Conservation (phyloP, 2,329 filamentous ascomycete genomes). For the Leptoxyphium fumago region DNA sequence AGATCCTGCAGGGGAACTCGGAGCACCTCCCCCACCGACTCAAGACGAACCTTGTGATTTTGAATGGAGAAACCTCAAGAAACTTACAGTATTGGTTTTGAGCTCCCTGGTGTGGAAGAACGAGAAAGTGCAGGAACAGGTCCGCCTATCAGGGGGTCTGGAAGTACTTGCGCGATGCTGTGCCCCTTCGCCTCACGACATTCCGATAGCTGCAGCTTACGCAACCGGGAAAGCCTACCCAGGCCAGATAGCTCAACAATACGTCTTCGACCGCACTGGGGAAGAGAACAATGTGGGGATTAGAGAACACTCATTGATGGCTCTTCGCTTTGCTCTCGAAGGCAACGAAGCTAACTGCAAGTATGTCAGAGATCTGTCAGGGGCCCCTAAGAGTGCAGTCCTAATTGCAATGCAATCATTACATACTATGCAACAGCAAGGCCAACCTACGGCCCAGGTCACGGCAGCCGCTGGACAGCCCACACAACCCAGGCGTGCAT, state of each 20-base stretch:
- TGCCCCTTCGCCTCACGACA: not conserved
- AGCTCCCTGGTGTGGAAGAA: constrained; percentile 82
- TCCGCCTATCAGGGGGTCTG: constrained; percentile 71
- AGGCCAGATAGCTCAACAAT: not conserved
- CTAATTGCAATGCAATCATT: not conserved
- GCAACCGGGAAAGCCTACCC: not conserved
- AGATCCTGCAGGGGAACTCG: constrained; percentile 11
- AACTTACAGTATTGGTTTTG: constrained; percentile 78
- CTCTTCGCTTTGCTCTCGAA: constrained; percentile 58
- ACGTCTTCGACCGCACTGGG: constrained; percentile 36
- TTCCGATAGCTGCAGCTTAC: not conserved
- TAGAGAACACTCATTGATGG: constrained; percentile 78
- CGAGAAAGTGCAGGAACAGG: constrained; percentile 71
- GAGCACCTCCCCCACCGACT: constrained; percentile 13
- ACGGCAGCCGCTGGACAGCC: not conserved
- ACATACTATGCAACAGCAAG: not conserved
- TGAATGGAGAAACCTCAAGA: constrained; percentile 75
- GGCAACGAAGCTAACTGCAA: constrained; percentile 59
- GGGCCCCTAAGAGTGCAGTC: not conserved
- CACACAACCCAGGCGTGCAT: not conserved
- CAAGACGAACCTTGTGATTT: constrained; percentile 51
- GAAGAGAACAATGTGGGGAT: constrained; percentile 92
- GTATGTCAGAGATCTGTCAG: constrained; percentile 49
- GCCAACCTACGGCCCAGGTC: not conserved
- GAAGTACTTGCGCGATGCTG: constrained; percentile 81